A percentile compares a stretch with the other conserved stretches of the same genome.
Conservation (phyloP, 140 eudicot genomes). For the Stevia rebaudiana region DNA sequence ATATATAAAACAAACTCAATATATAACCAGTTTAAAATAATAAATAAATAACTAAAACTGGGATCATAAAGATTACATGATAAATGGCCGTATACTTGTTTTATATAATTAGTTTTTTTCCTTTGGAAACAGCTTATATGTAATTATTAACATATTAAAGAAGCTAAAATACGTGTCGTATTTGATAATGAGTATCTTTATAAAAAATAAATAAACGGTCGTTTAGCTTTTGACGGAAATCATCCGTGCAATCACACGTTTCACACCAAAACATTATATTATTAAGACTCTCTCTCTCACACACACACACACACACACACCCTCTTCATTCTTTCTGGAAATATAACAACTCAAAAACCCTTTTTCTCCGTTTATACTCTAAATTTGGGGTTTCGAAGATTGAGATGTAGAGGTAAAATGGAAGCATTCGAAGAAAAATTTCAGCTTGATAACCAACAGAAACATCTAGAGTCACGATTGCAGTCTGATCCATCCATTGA, state of each 20-base stretch:
- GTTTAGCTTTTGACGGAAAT: constrained; percentile 21
- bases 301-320: constrained; percentile 10
- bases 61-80: too few species aligned
- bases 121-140: too few species aligned
- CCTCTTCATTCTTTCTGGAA: constrained; percentile 25
- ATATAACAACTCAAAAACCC: constrained; percentile 26
- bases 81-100: too few species aligned
- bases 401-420: constrained; percentile 42
- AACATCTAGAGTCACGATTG: constrained; percentile 3
- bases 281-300: background rate
- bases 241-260: constrained; percentile 35
- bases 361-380: background rate
- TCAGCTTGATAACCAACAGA: constrained; percentile 12
- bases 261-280: constrained; percentile 20
- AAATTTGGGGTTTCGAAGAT: constrained; percentile 5
- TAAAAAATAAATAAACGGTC: background rate
- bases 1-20: too few species aligned
- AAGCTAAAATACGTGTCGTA: too few species aligned
- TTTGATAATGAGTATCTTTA: too few species aligned
- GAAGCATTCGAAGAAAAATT: constrained; percentile 11
- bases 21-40: too few species aligned
- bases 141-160: too few species aligned
- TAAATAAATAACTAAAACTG: too few species aligned
- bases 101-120: too few species aligned
- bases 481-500: constrained; percentile 21